Base-by-base conservation (phyloP, 148 eudicot genomes). In the Rhododendron simsii region DNA sequence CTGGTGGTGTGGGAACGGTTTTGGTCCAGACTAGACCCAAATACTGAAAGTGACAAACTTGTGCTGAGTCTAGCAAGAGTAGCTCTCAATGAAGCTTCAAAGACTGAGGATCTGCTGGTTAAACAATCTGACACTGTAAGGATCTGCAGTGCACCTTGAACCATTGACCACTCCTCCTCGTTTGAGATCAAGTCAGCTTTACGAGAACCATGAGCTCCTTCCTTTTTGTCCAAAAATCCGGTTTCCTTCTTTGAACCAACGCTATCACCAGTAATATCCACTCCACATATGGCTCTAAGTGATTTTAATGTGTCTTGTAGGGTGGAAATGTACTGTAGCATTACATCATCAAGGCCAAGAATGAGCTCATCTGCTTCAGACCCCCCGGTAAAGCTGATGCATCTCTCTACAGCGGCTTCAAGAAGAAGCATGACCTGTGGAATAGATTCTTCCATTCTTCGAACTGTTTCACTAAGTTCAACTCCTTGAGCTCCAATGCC, bases 151-250 rank as follows among this genome's bases (percentile, higher is more conserved):
- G 99, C 98, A 86, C 98, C 96, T 89, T 96, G 99, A 55, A 96
- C 98, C 84, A 95, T 94, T 55, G 99, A 95, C 99, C 99, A 96
- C 87, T 96, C 99, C 92, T 96, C 99, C 90, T 96, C 99, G 84
- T 91, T 96, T 83, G 99, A 95, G 53, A 87, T 90, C 67, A 91
- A 89, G 88, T 96, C 99, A 86, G 83, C 87, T 89, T 93, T 96
- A 61, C 99, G 98, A 81, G 94, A 83, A 86, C 87, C 78, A 71
- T 91, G 91, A 83, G 86, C 84, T 83, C 93, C 96, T 81, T 96
- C 98, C 88, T 89, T 96, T 88, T 91, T 93, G 65, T 96, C 99
- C 33, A 86, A 67, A 26, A 26, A 80, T 79, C 96, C 95, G 0
- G 73, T 81, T 77, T 92, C 99, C 79, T 92, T 93, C 92, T 90